Percentiles rank a stretch among this genome's conserved stretches.
Evolutionary conservation across 1,284 basidiomycete species (phyloP).

Genomic region (Golubevia pallescens): DNA sequence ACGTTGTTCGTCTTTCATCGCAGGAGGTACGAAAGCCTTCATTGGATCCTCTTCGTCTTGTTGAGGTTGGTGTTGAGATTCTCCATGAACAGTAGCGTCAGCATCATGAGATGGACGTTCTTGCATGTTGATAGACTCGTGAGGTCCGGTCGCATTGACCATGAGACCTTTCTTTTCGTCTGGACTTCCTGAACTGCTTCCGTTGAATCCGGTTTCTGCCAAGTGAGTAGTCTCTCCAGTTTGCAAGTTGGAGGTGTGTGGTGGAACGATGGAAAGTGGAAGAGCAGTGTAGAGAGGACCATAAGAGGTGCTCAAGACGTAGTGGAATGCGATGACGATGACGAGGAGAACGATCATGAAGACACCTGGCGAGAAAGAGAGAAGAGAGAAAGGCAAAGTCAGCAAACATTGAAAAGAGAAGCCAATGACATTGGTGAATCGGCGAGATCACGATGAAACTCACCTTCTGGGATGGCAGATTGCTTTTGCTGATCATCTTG

Average conservation of each 20-base stretch:
- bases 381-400: neutral
- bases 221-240: neutral
- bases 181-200: neutral
- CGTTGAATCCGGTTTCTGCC: neutral
- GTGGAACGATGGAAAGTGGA: slow-evolving; percentile 34
- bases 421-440: neutral
- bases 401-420: neutral
- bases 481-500: slow-evolving; percentile 13
- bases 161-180: neutral
- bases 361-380: slow-evolving; percentile 14
- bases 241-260: neutral
- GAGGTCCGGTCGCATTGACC: neutral
- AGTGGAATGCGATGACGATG: slow-evolving; percentile 41
- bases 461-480: slow-evolving; percentile 43
- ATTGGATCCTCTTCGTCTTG: slow-evolving; percentile 13
- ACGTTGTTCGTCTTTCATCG: slow-evolving; percentile 46
- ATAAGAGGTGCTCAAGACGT: slow-evolving; percentile 50
- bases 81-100: neutral
- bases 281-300: slow-evolving; percentile 38
- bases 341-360: slow-evolving; percentile 54
- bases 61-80: neutral
- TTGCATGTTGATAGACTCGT: neutral
- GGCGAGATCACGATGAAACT: neutral
- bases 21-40: slow-evolving; percentile 47
- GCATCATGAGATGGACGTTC: no score